A percentile compares a stretch with the other conserved stretches of the same genome.
Conservation (phyloP, 805 yeast genomes). For the Starmerella etchellsii region DNA sequence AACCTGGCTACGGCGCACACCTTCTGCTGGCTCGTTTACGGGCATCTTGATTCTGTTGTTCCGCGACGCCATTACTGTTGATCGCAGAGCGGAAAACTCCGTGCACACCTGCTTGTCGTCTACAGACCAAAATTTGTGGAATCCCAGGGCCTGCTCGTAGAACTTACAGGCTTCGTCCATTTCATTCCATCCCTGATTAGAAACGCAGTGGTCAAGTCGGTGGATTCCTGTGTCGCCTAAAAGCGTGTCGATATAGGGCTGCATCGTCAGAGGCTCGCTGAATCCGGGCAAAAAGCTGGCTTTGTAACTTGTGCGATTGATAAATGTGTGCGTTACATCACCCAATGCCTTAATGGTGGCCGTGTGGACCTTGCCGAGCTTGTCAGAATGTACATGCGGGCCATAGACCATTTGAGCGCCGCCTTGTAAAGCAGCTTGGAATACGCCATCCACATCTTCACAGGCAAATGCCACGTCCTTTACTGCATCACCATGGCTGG, state of each 20-base stretch:
- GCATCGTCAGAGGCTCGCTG: conserved; percentile 12
- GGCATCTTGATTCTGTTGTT: conserved; percentile 65
- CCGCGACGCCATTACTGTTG: conserved; percentile 63
- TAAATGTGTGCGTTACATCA: conserved; percentile 57
- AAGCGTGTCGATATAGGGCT: conserved; percentile 18
- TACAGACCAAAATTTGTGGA: conserved; percentile 73
- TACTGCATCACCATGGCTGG: conserved; percentile 66
- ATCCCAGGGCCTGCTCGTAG: conserved; percentile 54
- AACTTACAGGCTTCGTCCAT: conserved; percentile 46
- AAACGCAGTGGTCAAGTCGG: conserved; percentile 67
- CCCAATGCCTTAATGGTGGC: conserved; percentile 46
- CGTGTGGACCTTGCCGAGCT: conserved; percentile 36
- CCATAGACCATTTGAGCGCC: conserved; percentile 36
- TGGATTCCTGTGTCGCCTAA: conserved; percentile 32
- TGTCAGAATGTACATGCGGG: conserved; percentile 28
- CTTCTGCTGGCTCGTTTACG: conserved; percentile 69
- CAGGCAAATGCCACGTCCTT: conserved; percentile 63
- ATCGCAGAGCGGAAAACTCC: conserved; percentile 51
- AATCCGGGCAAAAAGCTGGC: conserved; percentile 46
- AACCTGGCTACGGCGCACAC: conserved; percentile 56
- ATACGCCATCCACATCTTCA: conserved; percentile 36
- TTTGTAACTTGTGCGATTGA: conserved; percentile 33
- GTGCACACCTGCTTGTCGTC: conserved; percentile 69
- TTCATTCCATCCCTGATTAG: conserved; percentile 58
- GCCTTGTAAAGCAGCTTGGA: conserved; percentile 33